Percentiles rank a stretch among this genome's conserved stretches.
These are phyloP conservation scores for Fusarium sp. DNA, from an alignment of 2,329 filamentous ascomycete species.

Conservation along the genomic window DNA sequence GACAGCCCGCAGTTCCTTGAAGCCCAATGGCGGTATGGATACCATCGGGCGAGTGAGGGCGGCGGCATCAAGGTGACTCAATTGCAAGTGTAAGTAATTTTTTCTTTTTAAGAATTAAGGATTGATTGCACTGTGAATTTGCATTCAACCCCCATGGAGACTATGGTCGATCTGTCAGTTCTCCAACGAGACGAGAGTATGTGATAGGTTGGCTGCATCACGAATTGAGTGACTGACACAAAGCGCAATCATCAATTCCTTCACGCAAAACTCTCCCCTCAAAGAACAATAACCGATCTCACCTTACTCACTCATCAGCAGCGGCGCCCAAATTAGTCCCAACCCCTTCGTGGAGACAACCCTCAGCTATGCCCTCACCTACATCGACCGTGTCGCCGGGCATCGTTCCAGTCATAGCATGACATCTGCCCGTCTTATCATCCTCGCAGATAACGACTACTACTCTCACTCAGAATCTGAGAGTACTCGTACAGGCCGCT, in stretches of 20 bases:
- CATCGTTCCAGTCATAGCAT: conserved; percentile 64
- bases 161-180: not conserved
- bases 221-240: conserved; percentile 3
- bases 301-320: conserved; percentile 49
- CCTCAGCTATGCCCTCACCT: conserved; percentile 87
- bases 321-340: conserved; percentile 59
- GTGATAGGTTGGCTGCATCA: conserved; percentile 16
- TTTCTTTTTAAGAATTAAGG: not conserved
- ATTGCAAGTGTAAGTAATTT: conserved; percentile 77
- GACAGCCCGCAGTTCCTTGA: conserved; percentile 91
- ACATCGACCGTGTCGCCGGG: conserved; percentile 68
- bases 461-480: conserved; percentile 75
- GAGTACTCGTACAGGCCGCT: conserved; percentile 62
- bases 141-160: not conserved
- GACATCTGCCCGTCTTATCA: conserved; percentile 79
- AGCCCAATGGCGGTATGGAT: conserved; percentile 89
- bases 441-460: conserved; percentile 96
- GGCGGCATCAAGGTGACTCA: conserved; percentile 88
- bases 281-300: not conserved
- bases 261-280: not conserved
- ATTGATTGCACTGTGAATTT: not conserved
- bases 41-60: conserved; percentile 75
- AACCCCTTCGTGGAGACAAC: conserved; percentile 96
- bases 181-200: conserved; percentile 1
- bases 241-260: conserved; percentile 1